These are phyloP conservation scores for Vicia villosa DNA, from an alignment of 306 rosid genomes.

Conservation along the genomic window DNA sequence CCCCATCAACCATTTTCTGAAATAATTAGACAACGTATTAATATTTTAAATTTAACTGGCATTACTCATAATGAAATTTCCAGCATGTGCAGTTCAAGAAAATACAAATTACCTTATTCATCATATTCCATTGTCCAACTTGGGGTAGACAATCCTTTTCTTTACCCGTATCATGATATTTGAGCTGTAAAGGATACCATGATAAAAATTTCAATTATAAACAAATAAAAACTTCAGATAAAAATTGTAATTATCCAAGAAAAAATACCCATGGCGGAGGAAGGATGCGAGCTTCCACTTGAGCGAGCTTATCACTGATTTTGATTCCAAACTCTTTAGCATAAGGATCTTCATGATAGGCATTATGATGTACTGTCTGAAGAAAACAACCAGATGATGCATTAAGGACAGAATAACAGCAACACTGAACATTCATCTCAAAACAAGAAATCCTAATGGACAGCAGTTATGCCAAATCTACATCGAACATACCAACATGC, in stretches of 20 bases:
- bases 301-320: slow-evolving; percentile 87
- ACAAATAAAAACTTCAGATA: background rate
- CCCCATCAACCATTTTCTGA: slow-evolving; percentile 99
- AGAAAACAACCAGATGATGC: background rate
- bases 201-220: background rate
- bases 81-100: background rate
- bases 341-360: slow-evolving; percentile 79
- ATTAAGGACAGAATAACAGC: background rate
- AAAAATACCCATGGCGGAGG: slow-evolving; percentile 87
- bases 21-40: background rate
- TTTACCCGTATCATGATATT: slow-evolving; percentile 89
- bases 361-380: slow-evolving; percentile 89
- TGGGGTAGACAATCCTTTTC: slow-evolving; percentile 93
- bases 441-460: background rate
- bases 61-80: no score
- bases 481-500: background rate
- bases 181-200: slow-evolving; percentile 56
- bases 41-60: background rate
- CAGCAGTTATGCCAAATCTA: background rate
- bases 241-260: background rate
- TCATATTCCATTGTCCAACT: slow-evolving; percentile 99
- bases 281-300: slow-evolving; percentile 96
- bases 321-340: slow-evolving; percentile 91
- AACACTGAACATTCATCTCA: background rate
- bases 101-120: slow-evolving; percentile 69